phyloP scores from a whole-genome alignment of 2,329 filamentous ascomycete genomes.

The Colletotrichum viniferum region DNA sequence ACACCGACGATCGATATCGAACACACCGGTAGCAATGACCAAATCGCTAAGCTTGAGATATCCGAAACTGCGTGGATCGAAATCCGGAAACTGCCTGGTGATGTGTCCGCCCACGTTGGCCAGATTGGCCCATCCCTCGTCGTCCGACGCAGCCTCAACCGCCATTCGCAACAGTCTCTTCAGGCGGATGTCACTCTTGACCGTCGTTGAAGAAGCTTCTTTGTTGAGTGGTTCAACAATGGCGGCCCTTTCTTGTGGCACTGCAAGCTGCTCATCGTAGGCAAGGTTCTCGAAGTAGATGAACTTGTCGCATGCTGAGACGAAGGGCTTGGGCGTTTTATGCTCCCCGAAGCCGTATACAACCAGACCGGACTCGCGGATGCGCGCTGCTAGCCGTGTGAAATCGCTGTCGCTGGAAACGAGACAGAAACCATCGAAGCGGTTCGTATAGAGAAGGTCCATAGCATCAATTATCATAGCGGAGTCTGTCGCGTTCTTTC shows the following conservation, averaged over 20 bases:
- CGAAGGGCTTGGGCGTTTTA: conserved; percentile 35
- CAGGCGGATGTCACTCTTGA: neutral
- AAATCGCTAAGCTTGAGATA: conserved; percentile 20
- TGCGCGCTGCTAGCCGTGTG: conserved; percentile 36
- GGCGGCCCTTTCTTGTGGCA: neutral
- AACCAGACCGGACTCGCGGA: conserved; percentile 34
- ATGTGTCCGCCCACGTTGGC: conserved; percentile 29
- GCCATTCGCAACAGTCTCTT: conserved; percentile 1
- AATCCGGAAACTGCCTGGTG: conserved; percentile 30
- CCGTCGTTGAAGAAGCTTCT: neutral
- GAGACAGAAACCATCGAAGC: conserved; percentile 26
- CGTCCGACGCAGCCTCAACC: conserved; percentile 23
- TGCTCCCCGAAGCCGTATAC: conserved; percentile 38
- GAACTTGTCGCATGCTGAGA: conserved; percentile 37
- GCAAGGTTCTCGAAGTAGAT: conserved; percentile 29
- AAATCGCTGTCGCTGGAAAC: conserved; percentile 41
- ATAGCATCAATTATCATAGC: conserved; percentile 43
- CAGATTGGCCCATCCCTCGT: conserved; percentile 33
- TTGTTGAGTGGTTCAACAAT: neutral
- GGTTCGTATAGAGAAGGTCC: conserved; percentile 36
- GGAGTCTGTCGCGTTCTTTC: conserved; percentile 38
- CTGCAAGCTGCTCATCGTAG: neutral
- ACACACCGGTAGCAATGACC: neutral
- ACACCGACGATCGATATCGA: neutral
- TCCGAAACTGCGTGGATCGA: conserved; percentile 32